phyloP scores from a whole-genome alignment of 768 basidiomycete species.

The Dendrothele bispora region DNA sequence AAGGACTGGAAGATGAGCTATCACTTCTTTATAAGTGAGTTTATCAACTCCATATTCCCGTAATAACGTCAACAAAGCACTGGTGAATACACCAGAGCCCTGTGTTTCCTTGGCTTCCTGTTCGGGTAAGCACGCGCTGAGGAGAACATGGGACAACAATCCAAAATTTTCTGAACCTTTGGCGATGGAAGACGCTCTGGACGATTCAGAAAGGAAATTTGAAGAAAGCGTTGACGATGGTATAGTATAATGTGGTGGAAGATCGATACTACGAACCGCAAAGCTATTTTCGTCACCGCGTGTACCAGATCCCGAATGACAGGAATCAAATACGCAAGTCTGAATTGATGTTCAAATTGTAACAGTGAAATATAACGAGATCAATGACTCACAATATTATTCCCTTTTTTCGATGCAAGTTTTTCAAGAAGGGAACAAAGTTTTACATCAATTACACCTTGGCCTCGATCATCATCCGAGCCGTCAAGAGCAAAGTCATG shows the following conservation, averaged over 20 bases:
- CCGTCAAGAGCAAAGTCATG: conserved; percentile 9
- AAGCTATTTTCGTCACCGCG: conserved; percentile 6
- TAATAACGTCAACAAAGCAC: conserved; percentile 16
- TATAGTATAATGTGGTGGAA: conserved; percentile 1
- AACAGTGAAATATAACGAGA: too few relatives aligned
- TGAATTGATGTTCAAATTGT: too few relatives aligned
- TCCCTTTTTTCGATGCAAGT: conserved; percentile 20
- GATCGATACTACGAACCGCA: conserved; percentile 2
- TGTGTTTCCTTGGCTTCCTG: conserved; percentile 19
- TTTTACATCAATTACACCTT: conserved; percentile 26
- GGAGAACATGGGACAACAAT: conserved; percentile 12
- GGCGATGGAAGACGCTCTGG: background rate
- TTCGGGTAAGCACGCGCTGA: conserved; percentile 11
- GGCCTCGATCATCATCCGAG: background rate
- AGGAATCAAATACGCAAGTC: conserved; percentile 34
- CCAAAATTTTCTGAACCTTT: conserved; percentile 4
- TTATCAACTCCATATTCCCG: conserved; percentile 4
- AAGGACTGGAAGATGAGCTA: conserved; percentile 14
- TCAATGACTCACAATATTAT: conserved; percentile 25
- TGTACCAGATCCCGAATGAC: conserved; percentile 26
- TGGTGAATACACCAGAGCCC: conserved; percentile 23
- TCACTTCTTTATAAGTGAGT: conserved; percentile 23
- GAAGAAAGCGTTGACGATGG: background rate
- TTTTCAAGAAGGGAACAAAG: conserved; percentile 20
- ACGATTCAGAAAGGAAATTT: too few relatives aligned